Evolutionary conservation across 2,329 filamentous ascomycete genomes (phyloP), one percentile per base, ranked within the genome.

Genomic region (Fusarium paranaense): DNA sequence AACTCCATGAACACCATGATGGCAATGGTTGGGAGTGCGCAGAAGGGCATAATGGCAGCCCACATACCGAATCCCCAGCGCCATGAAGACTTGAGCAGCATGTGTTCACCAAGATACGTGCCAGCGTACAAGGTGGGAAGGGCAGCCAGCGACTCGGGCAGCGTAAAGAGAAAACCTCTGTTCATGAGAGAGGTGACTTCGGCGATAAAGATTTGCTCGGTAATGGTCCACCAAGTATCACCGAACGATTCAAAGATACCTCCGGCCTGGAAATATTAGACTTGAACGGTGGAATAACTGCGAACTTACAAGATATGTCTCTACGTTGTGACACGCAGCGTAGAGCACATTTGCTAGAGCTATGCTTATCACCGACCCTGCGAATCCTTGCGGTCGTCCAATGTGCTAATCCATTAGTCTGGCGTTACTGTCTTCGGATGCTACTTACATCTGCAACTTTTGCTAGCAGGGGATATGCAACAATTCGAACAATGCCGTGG

Each of bases 41-140:
- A 71, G 0, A 73, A 60, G 0, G 73, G 73, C 0, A 75, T n/a
- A 0, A 75, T 38, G 2, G 75, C 75, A 0, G 70, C 56, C 73
- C 73, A 75, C 62, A 75, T 75, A 0, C 73, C 73, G 0, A 71
- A 75, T 0, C 73, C 73, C 72, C 72, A 73, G 32, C 73, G 67
- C 73, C 73, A 75, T 3, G 52, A 56, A 0, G 73, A 73, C 0
- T 59, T 22, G 0, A 71, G 42, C 0, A 75, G 70, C 3, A 75
- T 73, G 5, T 75, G 67, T 3, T 75, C 73, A 2, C 73, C 73
- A 0, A 75, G 50, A 16, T 75, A 73, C 32, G 70, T 73, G 32
- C 73, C 73, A 0, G 47, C 72, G 22, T 75, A 75, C 1, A 75
- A 45, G 2, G 73, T 73, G 0, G 73, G 73, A 5, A 75, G 75